Conservation (phyloP, 2,329 filamentous ascomycete species). For the Rhynchosporium secalis region DNA sequence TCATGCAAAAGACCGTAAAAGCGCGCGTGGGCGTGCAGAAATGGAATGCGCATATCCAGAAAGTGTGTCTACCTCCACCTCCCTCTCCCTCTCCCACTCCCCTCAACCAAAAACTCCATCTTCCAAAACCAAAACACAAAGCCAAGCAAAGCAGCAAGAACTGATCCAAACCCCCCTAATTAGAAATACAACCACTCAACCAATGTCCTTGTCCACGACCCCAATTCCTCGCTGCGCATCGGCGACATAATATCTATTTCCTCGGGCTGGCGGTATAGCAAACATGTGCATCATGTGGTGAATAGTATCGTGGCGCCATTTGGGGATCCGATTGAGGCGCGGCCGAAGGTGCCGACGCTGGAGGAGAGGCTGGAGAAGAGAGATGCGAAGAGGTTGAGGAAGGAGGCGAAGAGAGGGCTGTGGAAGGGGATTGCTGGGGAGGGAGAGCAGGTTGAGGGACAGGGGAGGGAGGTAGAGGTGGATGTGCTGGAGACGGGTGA, state of each 20-base stretch:
- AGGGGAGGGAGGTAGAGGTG: constrained; percentile 3
- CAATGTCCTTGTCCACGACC: constrained; percentile 75
- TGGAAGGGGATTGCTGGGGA: background rate
- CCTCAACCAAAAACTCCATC: background rate
- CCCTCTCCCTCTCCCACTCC: background rate
- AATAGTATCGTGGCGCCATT: constrained; percentile 72
- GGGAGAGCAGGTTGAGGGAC: constrained; percentile 18
- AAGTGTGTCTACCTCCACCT: constrained; percentile 52
- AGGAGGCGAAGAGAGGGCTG: constrained; percentile 49
- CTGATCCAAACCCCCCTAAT: background rate
- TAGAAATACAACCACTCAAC: constrained; percentile 59
- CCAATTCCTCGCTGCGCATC: constrained; percentile 67
- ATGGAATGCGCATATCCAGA: constrained; percentile 72
- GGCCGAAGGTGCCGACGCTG: constrained; percentile 64
- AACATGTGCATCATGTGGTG: constrained; percentile 71
- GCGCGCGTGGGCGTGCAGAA: constrained; percentile 69
- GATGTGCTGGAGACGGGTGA: constrained; percentile 1
- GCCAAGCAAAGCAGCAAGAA: too few species aligned
- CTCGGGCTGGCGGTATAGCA: constrained; percentile 64
- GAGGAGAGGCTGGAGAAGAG: constrained; percentile 60
- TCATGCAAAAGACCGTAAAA: constrained; percentile 78
- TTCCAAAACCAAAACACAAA: background rate
- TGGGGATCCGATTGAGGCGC: constrained; percentile 60
- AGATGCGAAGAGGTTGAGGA: constrained; percentile 55
- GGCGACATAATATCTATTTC: constrained; percentile 76